These are phyloP conservation scores for Candida gorgasii DNA, from an alignment of 805 yeast genomes.

Conservation along the genomic window DNA sequence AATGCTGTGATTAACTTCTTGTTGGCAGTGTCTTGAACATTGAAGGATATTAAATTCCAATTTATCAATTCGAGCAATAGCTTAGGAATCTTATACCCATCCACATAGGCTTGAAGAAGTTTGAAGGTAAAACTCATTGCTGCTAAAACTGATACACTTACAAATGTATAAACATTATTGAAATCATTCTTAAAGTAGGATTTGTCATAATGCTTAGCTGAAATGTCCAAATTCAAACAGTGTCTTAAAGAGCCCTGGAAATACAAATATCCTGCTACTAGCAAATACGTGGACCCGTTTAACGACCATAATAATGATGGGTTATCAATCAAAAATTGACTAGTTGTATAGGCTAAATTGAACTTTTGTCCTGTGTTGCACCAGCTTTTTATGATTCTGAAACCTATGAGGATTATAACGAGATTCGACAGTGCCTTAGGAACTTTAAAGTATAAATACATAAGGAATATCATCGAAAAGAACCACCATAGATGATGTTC, in stretches of 20 bases:
- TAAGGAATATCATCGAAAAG: conserved; percentile 21
- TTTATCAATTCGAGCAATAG: conserved; percentile 26
- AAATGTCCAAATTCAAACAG: conserved; percentile 14
- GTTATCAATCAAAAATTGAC: conserved; percentile 39
- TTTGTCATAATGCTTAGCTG: conserved; percentile 22
- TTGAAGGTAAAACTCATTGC: conserved; percentile 55
- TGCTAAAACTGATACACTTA: conserved; percentile 46
- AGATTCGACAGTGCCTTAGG: conserved; percentile 8
- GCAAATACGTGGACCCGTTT: conserved; percentile 40
- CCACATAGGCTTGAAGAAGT: conserved; percentile 49
- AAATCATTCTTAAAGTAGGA: conserved; percentile 21
- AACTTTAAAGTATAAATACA: conserved; percentile 9
- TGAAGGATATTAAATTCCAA: conserved; percentile 33
- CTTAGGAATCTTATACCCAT: conserved; percentile 55
- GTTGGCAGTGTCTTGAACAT: conserved; percentile 16
- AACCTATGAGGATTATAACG: conserved; percentile 26
- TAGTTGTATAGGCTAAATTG: conserved; percentile 39
- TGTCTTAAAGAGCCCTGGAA: conserved; percentile 26
- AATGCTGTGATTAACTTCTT: conserved; percentile 11
- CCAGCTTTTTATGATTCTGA: conserved; percentile 78
- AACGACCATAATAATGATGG: conserved; percentile 48
- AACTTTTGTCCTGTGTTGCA: conserved; percentile 88
- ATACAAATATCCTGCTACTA: conserved; percentile 20
- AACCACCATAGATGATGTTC: conserved; percentile 97
- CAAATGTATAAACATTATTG: conserved; percentile 32